phyloP scores from a whole-genome alignment of 2,329 filamentous ascomycete species.

The Byssochlamys sp. region DNA sequence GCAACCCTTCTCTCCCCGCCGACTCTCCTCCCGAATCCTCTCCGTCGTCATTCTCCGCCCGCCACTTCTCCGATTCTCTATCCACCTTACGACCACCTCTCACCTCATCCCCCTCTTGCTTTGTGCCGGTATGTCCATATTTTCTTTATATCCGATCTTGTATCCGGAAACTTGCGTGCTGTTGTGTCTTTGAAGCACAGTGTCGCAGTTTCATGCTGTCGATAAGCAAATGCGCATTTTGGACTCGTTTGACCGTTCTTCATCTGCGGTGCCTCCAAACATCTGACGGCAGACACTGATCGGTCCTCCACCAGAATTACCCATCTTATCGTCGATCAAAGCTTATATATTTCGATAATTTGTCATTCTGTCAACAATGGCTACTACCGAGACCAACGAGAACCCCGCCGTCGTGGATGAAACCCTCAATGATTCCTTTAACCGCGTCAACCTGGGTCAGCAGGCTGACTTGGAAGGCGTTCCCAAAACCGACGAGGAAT shows the following conservation, averaged over 20 bases:
- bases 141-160: slow-evolving; percentile 5
- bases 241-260: not conserved
- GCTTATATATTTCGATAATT: not conserved
- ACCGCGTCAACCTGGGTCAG: slow-evolving; percentile 58
- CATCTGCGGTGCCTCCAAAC: not conserved
- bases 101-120: slow-evolving; percentile 6
- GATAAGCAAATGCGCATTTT: not conserved
- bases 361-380: slow-evolving; percentile 42
- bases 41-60: slow-evolving; percentile 14
- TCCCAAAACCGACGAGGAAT: slow-evolving; percentile 94
- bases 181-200: not conserved
- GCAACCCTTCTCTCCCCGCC: not conserved
- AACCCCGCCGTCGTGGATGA: slow-evolving; percentile 52
- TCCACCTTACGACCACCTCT: slow-evolving; percentile 8
- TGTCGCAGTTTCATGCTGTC: not conserved
- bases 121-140: not conserved
- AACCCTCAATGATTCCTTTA: slow-evolving; percentile 52
- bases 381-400: slow-evolving; percentile 45
- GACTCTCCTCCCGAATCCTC: slow-evolving; percentile 3
- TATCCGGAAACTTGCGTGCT: not conserved
- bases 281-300: not conserved
- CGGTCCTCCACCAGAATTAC: not conserved
- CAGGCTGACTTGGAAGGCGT: slow-evolving; percentile 61
- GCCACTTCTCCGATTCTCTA: slow-evolving; percentile 10
- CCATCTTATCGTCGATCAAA: not conserved